These are phyloP conservation scores for Populus davidiana DNA, from an alignment of 345 rosid genomes.

Conservation along the genomic window DNA sequence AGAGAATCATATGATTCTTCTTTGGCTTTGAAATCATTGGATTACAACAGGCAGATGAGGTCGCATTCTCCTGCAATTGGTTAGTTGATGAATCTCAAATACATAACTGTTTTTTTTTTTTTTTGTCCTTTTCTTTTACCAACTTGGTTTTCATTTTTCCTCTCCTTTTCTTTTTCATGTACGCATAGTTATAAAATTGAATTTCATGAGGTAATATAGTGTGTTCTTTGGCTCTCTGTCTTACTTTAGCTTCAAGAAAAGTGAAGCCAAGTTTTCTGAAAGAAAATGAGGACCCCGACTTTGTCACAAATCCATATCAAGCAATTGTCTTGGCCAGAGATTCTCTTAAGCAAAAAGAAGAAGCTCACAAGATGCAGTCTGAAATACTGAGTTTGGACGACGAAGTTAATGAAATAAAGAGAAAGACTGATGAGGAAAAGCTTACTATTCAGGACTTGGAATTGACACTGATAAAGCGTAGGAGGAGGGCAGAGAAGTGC, in stretches of 20 bases:
- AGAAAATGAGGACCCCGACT: constrained; percentile 71
- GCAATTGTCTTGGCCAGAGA: constrained; percentile 81
- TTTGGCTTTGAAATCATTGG: constrained; percentile 48
- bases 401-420: constrained; percentile 53
- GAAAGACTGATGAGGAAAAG: constrained; percentile 64
- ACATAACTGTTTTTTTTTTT: background rate
- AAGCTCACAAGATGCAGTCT: constrained; percentile 49
- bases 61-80: constrained; percentile 52
- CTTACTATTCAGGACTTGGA: constrained; percentile 72
- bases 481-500: constrained; percentile 94
- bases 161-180: background rate
- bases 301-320: constrained; percentile 62
- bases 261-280: constrained; percentile 41
- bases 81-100: constrained; percentile 27
- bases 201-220: background rate
- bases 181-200: background rate
- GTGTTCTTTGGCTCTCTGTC: background rate
- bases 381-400: constrained; percentile 65
- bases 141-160: background rate
- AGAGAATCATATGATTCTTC: constrained; percentile 56
- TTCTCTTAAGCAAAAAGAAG: constrained; percentile 75
- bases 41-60: constrained; percentile 58
- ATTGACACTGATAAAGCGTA: constrained; percentile 58
- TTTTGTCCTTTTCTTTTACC: background rate
- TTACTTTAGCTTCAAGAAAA: constrained; percentile 45